Conservation (phyloP, 495 filamentous ascomycete genomes). For the Lentithecium fluviatile region DNA sequence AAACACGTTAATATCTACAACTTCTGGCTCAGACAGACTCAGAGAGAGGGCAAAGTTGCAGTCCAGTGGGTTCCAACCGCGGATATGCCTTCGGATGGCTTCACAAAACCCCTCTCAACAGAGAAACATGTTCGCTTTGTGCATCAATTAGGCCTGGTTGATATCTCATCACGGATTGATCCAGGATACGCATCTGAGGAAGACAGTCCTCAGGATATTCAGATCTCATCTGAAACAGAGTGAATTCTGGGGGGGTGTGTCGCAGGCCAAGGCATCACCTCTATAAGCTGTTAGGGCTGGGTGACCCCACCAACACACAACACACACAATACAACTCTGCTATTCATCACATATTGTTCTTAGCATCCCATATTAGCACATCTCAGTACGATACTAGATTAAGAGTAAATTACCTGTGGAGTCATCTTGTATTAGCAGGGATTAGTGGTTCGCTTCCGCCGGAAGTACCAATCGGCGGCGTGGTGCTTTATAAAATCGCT, state of each 20-base stretch:
- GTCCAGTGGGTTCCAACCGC: constrained; percentile 11
- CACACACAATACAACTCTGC: too few relatives aligned
- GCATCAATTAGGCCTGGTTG: constrained; percentile 3
- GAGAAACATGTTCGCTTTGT: constrained; percentile 10
- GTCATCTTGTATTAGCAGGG: too few relatives aligned
- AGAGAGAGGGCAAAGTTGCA: constrained; percentile 5
- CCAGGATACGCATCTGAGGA: background rate
- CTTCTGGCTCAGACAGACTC: constrained; percentile 7
- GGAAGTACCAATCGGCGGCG: too few relatives aligned
- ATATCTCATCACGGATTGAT: constrained; percentile 4
- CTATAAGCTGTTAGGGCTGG: too few relatives aligned
- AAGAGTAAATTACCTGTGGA: too few relatives aligned
- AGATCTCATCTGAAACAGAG: background rate
- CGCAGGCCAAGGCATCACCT: background rate
- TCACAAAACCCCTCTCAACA: constrained; percentile 18
- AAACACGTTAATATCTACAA: constrained; percentile 16
- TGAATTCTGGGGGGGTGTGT: background rate
- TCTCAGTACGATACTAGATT: too few relatives aligned
- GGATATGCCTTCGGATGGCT: constrained; percentile 10
- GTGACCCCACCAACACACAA: too few relatives aligned
- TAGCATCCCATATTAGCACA: too few relatives aligned
- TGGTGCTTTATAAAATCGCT: too few relatives aligned
- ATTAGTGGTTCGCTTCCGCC: too few relatives aligned
- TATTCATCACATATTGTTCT: too few relatives aligned
- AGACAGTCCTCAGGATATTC: background rate